phyloP scores from a whole-genome alignment of 371 early-diverging fungal genomes.

The Funneliformis caledonium region DNA sequence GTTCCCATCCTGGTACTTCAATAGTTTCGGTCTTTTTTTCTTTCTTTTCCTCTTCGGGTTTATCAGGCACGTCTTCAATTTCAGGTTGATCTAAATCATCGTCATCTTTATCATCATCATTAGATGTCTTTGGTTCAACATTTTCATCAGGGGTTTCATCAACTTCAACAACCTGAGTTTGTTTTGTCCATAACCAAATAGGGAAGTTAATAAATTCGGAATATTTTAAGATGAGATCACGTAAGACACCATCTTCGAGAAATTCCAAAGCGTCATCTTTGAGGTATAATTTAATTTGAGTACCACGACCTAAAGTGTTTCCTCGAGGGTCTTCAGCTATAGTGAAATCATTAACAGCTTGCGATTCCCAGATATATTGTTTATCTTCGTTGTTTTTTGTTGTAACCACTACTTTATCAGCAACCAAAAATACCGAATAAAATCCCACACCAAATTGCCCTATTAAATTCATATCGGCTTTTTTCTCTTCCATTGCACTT shows the following conservation, averaged over 20 bases:
- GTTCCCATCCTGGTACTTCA: slow-evolving; percentile 61
- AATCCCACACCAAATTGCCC: slow-evolving; percentile 99
- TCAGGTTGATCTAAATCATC: slow-evolving; percentile 54
- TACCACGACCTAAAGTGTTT: slow-evolving; percentile 84
- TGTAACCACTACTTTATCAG: slow-evolving; percentile 95
- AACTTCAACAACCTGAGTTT: slow-evolving; percentile 57
- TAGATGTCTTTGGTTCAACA: slow-evolving; percentile 43
- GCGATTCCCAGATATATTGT: slow-evolving; percentile 89
- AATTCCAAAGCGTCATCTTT: slow-evolving; percentile 89
- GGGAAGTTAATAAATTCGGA: slow-evolving; percentile 95
- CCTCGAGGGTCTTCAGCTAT: slow-evolving; percentile 88
- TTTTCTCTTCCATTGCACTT: slow-evolving; percentile 65
- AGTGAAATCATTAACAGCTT: slow-evolving; percentile 77
- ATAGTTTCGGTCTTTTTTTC: slow-evolving; percentile 60
- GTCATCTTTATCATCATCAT: slow-evolving; percentile 51
- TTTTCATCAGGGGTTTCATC: slow-evolving; percentile 48
- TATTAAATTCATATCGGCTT: slow-evolving; percentile 74
- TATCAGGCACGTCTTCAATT: slow-evolving; percentile 55
- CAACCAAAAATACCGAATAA: slow-evolving; percentile 92
- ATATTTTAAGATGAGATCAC: slow-evolving; percentile 79
- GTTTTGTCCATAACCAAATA: slow-evolving; percentile 77
- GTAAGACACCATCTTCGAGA: slow-evolving; percentile 68
- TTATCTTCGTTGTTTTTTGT: slow-evolving; percentile 84
- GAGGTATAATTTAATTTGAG: slow-evolving; percentile 86
- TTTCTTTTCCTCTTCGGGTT: slow-evolving; percentile 61